Base-by-base conservation (phyloP, 78 protist species). In the Neovahlkampfia damariscottae region DNA sequence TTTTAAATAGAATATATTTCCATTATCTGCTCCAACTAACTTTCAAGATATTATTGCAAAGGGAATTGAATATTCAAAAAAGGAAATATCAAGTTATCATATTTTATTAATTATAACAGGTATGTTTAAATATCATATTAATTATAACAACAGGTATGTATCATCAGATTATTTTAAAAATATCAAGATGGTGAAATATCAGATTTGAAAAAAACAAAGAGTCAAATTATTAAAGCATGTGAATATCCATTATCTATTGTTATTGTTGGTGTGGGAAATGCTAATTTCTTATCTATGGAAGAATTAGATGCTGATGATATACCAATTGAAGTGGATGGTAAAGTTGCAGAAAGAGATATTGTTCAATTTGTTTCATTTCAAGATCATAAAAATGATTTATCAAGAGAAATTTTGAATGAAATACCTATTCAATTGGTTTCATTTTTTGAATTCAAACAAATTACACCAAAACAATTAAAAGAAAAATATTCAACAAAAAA, bases 261-360 rank as follows among this genome's bases (percentile, higher is more conserved):
- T 35, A 89, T 88, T 69, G 89, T 91, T 8, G 95, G 95, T 34
- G 90, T 91, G 2, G 95, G 95, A 27, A 68, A 4, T 9, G 1
- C 58, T 31, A 67, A 73, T 35, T 91, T 91, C 41, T 31, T 19
- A 5, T 75, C 50, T 36, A 91, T 91, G 95, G 67, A 74, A 5
- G n/a, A 9, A 8, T 59, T 91, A 32, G 95, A 91, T 76, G 92
- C 87, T 67, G 95, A 91, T 40, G 85, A 70, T 29, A 73, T 41
- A 8, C 37, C 58, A 9, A 58, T 78, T 8, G 1, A 19, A 3
- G 19, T 4, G 31, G 70, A 38, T 5, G 72, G 62, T 5, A 19
- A 34, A 5, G 29, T 32, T 29, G 82, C 85, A 8, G 3, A n/a
- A 7, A 38, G 94, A 28, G 91, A 87, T 75, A 88, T 87, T 5